Conservation (phyloP, 768 basidiomycete genomes). For the Ramaria sp. region DNA sequence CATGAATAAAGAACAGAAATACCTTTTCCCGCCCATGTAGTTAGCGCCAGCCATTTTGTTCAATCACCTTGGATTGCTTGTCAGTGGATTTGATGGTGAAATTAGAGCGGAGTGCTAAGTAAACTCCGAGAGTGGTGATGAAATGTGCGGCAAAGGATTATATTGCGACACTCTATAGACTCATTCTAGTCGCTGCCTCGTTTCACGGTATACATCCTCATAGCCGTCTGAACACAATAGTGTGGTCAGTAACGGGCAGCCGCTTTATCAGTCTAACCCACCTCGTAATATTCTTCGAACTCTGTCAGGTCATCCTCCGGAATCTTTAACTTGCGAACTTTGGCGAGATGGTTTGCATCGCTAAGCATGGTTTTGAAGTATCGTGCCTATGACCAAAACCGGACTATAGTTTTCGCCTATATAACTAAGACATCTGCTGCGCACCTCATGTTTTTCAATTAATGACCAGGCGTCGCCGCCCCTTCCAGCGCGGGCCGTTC, state of each 20-base stretch:
- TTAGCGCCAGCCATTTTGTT: conserved; percentile 54
- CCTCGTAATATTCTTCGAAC: conserved; percentile 58
- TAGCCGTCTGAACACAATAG: background rate
- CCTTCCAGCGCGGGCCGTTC: conserved; percentile 89
- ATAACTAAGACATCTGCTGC: conserved; percentile 8
- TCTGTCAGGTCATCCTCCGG: conserved; percentile 47
- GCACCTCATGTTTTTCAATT: conserved; percentile 88
- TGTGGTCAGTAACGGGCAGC: background rate
- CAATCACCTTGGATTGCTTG: too few species aligned
- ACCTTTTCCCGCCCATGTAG: conserved; percentile 71
- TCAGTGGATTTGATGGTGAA: background rate
- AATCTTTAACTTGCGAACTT: conserved; percentile 59
- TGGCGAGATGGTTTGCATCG: conserved; percentile 55
- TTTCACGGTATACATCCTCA: background rate
- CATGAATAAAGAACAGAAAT: background rate
- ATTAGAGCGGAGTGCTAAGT: background rate
- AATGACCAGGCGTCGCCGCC: conserved; percentile 87
- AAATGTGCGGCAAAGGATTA: too few species aligned
- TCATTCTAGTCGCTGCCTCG: background rate
- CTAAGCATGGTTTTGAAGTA: conserved; percentile 81
- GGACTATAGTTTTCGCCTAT: conserved; percentile 1
- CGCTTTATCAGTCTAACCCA: conserved; percentile 20
- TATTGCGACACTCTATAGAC: too few species aligned
- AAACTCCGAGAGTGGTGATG: too few species aligned
- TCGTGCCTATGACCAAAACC: conserved; percentile 47